Base-by-base conservation (phyloP, 306 rosid species). In the Calophaca sinica region DNA sequence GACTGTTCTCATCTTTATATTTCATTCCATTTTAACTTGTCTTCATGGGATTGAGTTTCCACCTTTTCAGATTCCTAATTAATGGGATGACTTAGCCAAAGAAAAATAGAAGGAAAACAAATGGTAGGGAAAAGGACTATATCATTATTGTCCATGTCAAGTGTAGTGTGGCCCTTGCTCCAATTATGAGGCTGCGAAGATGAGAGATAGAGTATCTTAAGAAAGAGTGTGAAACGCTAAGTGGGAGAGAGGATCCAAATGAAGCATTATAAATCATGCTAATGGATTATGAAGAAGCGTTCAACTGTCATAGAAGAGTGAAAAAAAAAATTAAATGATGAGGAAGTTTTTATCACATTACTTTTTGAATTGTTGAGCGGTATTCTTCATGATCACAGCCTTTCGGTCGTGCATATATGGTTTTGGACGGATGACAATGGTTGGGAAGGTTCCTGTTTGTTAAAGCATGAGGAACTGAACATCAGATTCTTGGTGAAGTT, bases 361-460 rank as follows among this genome's bases (percentile, higher is more conserved):
- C 20, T 70, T 13, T 62, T 26, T 76, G 15, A 68, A 9, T 58
- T 55, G 41, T 49, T 52, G 77, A 35, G 59, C 11, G 35, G 13
- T 46, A 62, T 68, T 68, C 39, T 82, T 59, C 29, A n/a, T 28
- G 55, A 36, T 36, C 15, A 36, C 33, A 12, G 9, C 26, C 13
- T 53, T 68, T 69, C 42, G 46, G 6, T 66, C 28, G 7, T 46
- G 64, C 39, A 5, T 38, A 28, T 4, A 61, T 65, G 13, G 46
- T 76, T 62, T 81, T 9, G n/a, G 42, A 55, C 6, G 5, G 62
- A 46, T 12, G 44, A 9, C 62, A 31, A 63, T 66, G 67, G 48
- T 28, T 82, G 41, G 46, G 51, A 44, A 58, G 50, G 70, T 57
- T 81, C 58, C 44, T 70, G 59, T 76, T 71, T 49, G 51, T 76